Conservation (phyloP, 2,329 filamentous ascomycete genomes). For the Venturia carpophila region DNA sequence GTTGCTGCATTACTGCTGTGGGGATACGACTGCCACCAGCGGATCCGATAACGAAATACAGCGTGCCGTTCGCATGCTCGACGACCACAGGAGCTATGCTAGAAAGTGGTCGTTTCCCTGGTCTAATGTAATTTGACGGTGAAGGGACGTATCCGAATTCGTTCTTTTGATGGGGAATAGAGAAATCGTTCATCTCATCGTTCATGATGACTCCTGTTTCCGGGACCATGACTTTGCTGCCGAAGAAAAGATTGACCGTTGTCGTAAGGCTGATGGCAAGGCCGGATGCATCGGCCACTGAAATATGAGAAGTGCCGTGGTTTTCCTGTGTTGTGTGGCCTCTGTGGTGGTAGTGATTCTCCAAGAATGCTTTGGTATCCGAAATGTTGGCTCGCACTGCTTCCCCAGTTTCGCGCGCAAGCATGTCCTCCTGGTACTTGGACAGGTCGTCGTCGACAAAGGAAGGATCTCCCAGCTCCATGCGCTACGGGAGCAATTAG, state of each 20-base stretch:
- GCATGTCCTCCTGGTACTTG: constrained; percentile 58
- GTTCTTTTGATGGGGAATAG: constrained; percentile 68
- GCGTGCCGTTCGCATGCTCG: constrained; percentile 54
- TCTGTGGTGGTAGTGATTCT: constrained; percentile 64
- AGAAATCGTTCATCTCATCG: constrained; percentile 65
- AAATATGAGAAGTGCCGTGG: constrained; percentile 66
- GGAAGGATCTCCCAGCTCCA: constrained; percentile 72
- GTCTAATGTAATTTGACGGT: constrained; percentile 70
- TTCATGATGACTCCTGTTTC: constrained; percentile 73
- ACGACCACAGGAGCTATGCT: constrained; percentile 75
- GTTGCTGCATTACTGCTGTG: constrained; percentile 65
- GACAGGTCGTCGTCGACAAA: constrained; percentile 56
- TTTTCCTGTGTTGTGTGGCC: constrained; percentile 59
- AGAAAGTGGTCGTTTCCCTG: constrained; percentile 73
- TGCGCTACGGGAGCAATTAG: constrained; percentile 37
- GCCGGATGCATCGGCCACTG: constrained; percentile 63
- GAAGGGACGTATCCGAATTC: constrained; percentile 79
- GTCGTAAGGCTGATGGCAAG: constrained; percentile 76
- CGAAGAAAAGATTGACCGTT: constrained; percentile 82
- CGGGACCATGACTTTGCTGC: constrained; percentile 68
- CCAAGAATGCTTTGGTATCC: constrained; percentile 62
- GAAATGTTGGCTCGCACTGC: constrained; percentile 59
- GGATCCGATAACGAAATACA: constrained; percentile 65
- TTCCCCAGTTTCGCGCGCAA: constrained; percentile 52
- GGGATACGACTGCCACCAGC: constrained; percentile 80